Evolutionary conservation across 176 grass and related monocot species (phyloP).

Genomic region (Pharus latifolius): DNA sequence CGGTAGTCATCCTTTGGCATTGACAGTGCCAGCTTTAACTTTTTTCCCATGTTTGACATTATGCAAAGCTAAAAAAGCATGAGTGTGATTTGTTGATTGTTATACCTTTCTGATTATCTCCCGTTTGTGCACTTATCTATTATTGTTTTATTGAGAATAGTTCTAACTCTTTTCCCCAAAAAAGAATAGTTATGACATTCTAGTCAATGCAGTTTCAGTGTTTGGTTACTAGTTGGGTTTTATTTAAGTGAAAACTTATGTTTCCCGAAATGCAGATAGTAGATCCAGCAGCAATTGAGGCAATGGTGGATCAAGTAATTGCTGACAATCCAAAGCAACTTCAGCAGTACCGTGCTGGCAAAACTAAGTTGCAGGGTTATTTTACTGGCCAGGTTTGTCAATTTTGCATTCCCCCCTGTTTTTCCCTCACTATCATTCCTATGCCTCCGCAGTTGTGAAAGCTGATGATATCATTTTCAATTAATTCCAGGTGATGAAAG

Average conservation of each 20-base stretch:
- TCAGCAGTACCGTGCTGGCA: conserved; percentile 64
- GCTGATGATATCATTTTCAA: background rate
- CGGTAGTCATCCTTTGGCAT: background rate
- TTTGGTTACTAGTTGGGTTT: conserved; percentile 5
- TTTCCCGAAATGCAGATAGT: conserved; percentile 44
- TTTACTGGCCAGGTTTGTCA: conserved; percentile 71
- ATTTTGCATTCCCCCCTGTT: background rate
- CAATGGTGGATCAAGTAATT: conserved; percentile 64
- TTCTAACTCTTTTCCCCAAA: too few species aligned
- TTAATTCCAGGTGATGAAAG: conserved; percentile 83
- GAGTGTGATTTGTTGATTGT: background rate
- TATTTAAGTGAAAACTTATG: background rate
- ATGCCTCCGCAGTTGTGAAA: background rate
- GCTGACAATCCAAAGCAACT: conserved; percentile 78
- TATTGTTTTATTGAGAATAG: background rate
- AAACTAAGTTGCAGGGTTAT: conserved; percentile 87
- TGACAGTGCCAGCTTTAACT: background rate
- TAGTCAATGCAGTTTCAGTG: background rate
- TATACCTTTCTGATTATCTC: too few species aligned
- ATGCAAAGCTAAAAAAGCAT: background rate
- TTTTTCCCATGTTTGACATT: background rate
- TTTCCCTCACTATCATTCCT: background rate
- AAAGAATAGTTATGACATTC: background rate
- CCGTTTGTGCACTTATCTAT: background rate
- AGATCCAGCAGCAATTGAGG: conserved; percentile 76